Evolutionary conservation across 805 yeast species (phyloP).

Genomic region (Starmerella stellata): DNA sequence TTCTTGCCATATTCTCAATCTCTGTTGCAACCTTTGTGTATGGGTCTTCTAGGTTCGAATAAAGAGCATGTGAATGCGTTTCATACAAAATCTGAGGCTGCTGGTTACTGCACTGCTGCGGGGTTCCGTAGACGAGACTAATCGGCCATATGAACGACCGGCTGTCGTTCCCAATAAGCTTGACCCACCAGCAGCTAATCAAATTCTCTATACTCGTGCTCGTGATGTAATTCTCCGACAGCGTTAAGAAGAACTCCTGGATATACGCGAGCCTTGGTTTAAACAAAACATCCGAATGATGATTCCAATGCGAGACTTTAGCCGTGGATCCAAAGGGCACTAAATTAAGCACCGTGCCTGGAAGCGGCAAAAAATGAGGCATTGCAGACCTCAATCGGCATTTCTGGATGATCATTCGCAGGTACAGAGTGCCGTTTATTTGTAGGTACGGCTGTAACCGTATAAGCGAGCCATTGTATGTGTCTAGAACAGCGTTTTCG

Average conservation of each 20-base stretch:
- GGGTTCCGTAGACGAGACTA: not conserved
- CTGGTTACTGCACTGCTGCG: not conserved
- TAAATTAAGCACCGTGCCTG: constrained; percentile 1
- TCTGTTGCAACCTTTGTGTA: not conserved
- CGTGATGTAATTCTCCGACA: constrained; percentile 6
- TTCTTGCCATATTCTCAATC: not conserved
- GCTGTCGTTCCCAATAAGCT: not conserved
- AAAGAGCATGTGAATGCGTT: not conserved
- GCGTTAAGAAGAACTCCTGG: constrained; percentile 8
- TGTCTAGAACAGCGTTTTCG: constrained; percentile 5
- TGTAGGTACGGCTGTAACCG: constrained; percentile 11
- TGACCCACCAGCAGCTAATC: not conserved
- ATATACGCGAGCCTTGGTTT: constrained; percentile 13
- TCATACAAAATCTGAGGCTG: not conserved
- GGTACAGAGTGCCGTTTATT: constrained; percentile 9
- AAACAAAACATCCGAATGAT: constrained; percentile 6
- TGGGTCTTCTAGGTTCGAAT: not conserved
- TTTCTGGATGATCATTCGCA: constrained; percentile 9
- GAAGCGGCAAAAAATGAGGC: not conserved
- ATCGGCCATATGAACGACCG: not conserved
- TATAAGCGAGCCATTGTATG: constrained; percentile 11
- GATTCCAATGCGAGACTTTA: not conserved
- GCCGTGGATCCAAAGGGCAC: constrained; percentile 8
- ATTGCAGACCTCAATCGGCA: not conserved
- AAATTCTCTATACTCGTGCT: not conserved